These are phyloP conservation scores for Naganishia sp. DNA, from an alignment of 1,284 basidiomycete species.

Conservation along the genomic window DNA sequence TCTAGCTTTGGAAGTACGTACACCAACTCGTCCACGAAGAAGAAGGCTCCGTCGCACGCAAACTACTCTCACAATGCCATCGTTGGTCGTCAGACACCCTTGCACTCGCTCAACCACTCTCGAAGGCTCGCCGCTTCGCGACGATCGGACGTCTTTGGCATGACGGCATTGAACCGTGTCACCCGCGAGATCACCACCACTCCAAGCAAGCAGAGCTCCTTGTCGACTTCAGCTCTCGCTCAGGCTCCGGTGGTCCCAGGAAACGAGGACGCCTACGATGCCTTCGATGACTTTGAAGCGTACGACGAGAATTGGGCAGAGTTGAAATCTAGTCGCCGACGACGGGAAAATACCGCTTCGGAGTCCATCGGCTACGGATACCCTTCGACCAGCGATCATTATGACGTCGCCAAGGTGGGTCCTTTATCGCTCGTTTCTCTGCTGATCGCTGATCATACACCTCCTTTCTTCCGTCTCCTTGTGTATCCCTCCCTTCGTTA, in stretches of 20 bases:
- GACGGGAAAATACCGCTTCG: constrained; percentile 18
- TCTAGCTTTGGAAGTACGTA: constrained; percentile 17
- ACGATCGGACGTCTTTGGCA: constrained; percentile 22
- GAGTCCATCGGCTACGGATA: constrained; percentile 20
- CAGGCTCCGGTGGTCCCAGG: constrained; percentile 1
- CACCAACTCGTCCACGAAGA: constrained; percentile 23
- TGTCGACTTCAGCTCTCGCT: constrained; percentile 15
- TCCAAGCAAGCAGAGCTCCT: constrained; percentile 15
- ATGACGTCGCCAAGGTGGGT: constrained; percentile 23
- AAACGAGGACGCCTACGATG: constrained; percentile 12
- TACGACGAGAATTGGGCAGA: constrained; percentile 27
- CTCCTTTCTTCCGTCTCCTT: constrained; percentile 9
- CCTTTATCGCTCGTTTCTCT: background rate
- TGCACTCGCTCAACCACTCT: constrained; percentile 26
- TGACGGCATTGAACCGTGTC: constrained; percentile 21
- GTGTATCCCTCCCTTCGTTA: background rate
- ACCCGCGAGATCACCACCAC: constrained; percentile 23
- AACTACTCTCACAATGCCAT: constrained; percentile 24
- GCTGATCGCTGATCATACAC: background rate
- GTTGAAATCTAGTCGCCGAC: constrained; percentile 20
- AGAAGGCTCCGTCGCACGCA: constrained; percentile 25
- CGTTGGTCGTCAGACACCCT: constrained; percentile 23
- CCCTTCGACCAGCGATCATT: constrained; percentile 15
- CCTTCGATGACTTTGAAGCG: constrained; percentile 22
- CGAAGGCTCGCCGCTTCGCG: constrained; percentile 14